A percentile compares a stretch with the other conserved stretches of the same genome.
These are phyloP conservation scores for Paxillus rubicundulus DNA, from an alignment of 768 basidiomycete genomes.

Conservation along the genomic window DNA sequence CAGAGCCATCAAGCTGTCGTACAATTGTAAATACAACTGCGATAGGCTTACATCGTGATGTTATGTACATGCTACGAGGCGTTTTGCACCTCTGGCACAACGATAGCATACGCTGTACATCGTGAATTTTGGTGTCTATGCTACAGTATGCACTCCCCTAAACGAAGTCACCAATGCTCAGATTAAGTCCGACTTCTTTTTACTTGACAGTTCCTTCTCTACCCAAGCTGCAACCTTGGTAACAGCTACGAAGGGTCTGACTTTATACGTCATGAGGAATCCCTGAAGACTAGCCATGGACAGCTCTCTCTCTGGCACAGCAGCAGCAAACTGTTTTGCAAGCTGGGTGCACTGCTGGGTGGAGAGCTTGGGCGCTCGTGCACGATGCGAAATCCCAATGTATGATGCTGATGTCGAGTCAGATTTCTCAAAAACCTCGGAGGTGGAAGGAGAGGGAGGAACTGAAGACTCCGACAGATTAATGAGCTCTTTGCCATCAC, in stretches of 20 bases:
- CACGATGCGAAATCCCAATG: slow-evolving; percentile 27
- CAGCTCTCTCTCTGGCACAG: slow-evolving; percentile 46
- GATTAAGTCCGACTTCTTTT: not conserved
- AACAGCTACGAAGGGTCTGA: slow-evolving; percentile 54
- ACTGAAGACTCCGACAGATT: slow-evolving; percentile 11
- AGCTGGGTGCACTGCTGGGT: slow-evolving; percentile 40
- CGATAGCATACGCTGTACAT: not conserved
- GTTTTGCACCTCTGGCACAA: too few species aligned
- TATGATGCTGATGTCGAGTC: slow-evolving; percentile 4
- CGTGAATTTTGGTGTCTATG: not conserved
- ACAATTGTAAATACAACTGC: too few species aligned
- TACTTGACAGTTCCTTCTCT: slow-evolving; percentile 37
- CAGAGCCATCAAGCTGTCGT: too few species aligned
- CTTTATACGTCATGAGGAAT: slow-evolving; percentile 70
- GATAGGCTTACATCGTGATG: too few species aligned
- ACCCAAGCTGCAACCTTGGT: slow-evolving; percentile 47
- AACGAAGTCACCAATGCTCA: not conserved
- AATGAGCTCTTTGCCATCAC: slow-evolving; percentile 12
- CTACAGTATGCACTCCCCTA: not conserved
- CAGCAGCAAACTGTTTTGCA: slow-evolving; percentile 53
- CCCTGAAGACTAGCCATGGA: slow-evolving; percentile 49
- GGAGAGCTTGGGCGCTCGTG: slow-evolving; percentile 42
- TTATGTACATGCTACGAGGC: too few species aligned
- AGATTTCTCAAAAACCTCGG: slow-evolving; percentile 16
- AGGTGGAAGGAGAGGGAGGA: not conserved